Evolutionary conservation across 2,329 filamentous ascomycete genomes (phyloP).

Genomic region (Claviceps spartinae): DNA sequence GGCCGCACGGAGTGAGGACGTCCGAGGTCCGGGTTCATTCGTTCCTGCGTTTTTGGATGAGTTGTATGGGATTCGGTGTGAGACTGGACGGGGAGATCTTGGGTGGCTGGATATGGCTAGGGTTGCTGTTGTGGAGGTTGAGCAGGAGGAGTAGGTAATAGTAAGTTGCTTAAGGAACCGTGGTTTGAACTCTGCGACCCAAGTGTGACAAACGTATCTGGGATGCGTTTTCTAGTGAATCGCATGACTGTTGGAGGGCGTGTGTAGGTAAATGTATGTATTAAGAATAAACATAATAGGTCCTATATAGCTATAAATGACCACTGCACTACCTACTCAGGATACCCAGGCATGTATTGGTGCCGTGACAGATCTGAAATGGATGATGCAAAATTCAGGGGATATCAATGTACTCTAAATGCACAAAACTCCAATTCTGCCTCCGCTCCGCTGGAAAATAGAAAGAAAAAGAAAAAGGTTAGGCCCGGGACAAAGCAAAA

Average conservation of each 20-base stretch:
- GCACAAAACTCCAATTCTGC: not conserved
- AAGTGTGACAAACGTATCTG: no score
- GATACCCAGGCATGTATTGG: no score
- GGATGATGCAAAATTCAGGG: not conserved
- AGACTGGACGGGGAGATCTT: slow-evolving; percentile 32
- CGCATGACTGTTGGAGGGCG: no score
- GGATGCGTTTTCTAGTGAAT: no score
- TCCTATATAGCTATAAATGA: no score
- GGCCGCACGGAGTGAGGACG: slow-evolving; percentile 49
- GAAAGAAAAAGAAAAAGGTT: not conserved
- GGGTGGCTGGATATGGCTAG: slow-evolving; percentile 40
- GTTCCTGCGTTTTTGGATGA: slow-evolving; percentile 75
- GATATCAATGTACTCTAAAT: not conserved
- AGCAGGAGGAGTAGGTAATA: slow-evolving; percentile 4
- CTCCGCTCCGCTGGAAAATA: not conserved
- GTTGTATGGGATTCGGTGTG: slow-evolving; percentile 36
- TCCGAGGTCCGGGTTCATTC: slow-evolving; percentile 74
- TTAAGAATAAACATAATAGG: no score
- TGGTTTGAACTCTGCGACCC: no score
- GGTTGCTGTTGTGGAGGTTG: slow-evolving; percentile 26
- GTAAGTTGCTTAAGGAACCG: no score
- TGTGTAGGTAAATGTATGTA: no score
- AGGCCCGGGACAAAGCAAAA: not conserved
- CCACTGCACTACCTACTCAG: no score
- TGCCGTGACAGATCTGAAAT: not conserved